A percentile compares a stretch with the other conserved stretches of the same genome.
Evolutionary conservation across 2,329 filamentous ascomycete species (phyloP).

Genomic region (Rhinocladiella mackenziei): DNA sequence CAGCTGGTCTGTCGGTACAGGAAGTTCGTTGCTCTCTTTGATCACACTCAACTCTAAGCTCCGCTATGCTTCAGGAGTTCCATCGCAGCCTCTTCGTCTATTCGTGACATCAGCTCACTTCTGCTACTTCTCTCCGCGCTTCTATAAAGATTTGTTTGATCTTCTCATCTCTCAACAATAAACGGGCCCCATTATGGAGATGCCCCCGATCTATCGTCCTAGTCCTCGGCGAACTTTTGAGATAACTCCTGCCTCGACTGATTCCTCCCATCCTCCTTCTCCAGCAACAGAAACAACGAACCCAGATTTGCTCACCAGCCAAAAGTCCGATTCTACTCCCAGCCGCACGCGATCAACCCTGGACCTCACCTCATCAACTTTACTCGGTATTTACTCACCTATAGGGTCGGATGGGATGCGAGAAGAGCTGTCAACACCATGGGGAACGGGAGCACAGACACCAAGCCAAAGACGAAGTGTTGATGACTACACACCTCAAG

Average conservation of each 20-base stretch:
- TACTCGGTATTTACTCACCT: slow-evolving; percentile 85
- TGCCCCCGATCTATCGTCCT: slow-evolving; percentile 56
- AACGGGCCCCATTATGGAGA: slow-evolving; percentile 29
- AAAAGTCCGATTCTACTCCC: slow-evolving; percentile 40
- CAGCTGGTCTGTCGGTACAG: too few relatives aligned
- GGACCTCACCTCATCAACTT: slow-evolving; percentile 83
- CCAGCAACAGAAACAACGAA: slow-evolving; percentile 37
- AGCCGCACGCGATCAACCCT: slow-evolving; percentile 72
- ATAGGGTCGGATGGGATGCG: slow-evolving; percentile 53
- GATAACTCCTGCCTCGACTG: slow-evolving; percentile 47
- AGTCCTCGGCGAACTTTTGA: slow-evolving; percentile 69
- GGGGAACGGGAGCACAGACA: slow-evolving; percentile 72
- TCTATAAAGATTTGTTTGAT: neutral
- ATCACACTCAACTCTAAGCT: too few relatives aligned
- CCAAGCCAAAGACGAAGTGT: slow-evolving; percentile 49
- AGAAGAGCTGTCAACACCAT: slow-evolving; percentile 65
- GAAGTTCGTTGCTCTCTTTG: too few relatives aligned
- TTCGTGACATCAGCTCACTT: neutral
- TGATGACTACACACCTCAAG: slow-evolving; percentile 39
- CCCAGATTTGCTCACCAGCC: slow-evolving; percentile 34
- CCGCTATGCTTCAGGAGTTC: neutral
- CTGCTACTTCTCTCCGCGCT: neutral
- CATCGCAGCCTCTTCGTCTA: neutral
- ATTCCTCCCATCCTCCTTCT: slow-evolving; percentile 41
- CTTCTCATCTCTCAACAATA: too few relatives aligned